Evolutionary conservation across 2,329 filamentous ascomycete genomes (phyloP).

Genomic region (Eutypella sp.): DNA sequence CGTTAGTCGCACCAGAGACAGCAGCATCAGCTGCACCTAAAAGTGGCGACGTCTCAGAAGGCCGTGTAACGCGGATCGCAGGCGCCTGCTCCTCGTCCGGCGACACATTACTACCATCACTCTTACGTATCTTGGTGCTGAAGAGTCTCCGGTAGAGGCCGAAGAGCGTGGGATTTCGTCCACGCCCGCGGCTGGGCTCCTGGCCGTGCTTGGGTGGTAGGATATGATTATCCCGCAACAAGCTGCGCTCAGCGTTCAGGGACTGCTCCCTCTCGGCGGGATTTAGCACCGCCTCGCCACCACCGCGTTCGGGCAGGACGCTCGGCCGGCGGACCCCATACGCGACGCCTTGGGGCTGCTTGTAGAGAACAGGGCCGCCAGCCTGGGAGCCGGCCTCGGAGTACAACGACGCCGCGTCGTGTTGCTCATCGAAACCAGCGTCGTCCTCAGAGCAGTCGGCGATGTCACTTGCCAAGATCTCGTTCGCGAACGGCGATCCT

Average conservation of each 20-base stretch:
- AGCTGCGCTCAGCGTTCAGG: conserved; percentile 52
- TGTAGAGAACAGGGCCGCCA: conserved; percentile 55
- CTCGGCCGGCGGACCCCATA: conserved; percentile 67
- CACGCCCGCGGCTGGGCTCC: too few relatives aligned
- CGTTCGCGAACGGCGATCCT: conserved; percentile 61
- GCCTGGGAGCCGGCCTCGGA: conserved; percentile 31
- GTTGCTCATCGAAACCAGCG: conserved; percentile 32
- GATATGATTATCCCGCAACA: conserved; percentile 62
- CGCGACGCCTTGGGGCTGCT: conserved; percentile 71
- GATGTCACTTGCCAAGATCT: conserved; percentile 61
- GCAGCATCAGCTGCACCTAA: too few relatives aligned
- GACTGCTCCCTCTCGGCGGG: conserved; percentile 52
- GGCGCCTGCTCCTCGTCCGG: conserved; percentile 36
- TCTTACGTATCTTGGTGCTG: conserved; percentile 37
- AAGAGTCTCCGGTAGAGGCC: conserved; percentile 40
- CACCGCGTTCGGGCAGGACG: conserved; percentile 52
- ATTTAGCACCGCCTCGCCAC: conserved; percentile 44
- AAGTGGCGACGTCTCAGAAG: conserved; percentile 35
- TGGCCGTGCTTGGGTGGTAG: conserved; percentile 56
- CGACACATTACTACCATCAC: conserved; percentile 2
- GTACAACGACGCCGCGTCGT: conserved; percentile 23
- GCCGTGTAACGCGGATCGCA: conserved; percentile 24
- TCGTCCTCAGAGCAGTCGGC: conserved; percentile 55
- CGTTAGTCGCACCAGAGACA: conserved; percentile 36
- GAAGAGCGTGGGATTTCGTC: too few relatives aligned